phyloP scores from a whole-genome alignment of 805 yeast species.

The Candida ipomoeae region DNA sequence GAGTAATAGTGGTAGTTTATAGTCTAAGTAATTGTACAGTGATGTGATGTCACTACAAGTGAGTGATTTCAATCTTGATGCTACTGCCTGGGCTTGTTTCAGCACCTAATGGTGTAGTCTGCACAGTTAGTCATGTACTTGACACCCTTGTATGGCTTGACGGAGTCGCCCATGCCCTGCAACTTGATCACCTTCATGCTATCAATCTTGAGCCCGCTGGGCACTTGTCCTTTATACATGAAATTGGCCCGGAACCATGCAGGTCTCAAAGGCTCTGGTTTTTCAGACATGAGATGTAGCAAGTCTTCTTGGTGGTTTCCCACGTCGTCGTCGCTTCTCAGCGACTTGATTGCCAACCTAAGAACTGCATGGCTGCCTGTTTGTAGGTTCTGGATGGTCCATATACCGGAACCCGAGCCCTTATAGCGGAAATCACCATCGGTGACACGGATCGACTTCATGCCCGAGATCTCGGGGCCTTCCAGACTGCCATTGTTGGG shows the following conservation, averaged over 20 bases:
- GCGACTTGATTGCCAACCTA: slow-evolving; percentile 47
- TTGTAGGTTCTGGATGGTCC: slow-evolving; percentile 57
- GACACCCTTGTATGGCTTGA: slow-evolving; percentile 87
- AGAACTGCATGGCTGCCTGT: slow-evolving; percentile 67
- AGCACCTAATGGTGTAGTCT: slow-evolving; percentile 45
- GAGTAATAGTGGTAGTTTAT: no score
- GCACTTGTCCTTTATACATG: slow-evolving; percentile 60
- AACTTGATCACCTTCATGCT: slow-evolving; percentile 54
- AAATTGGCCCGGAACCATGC: slow-evolving; percentile 49
- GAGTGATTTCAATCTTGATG: no score
- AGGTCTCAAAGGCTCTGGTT: slow-evolving; percentile 18
- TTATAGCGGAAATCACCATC: slow-evolving; percentile 70
- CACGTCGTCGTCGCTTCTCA: neutral
- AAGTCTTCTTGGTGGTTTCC: neutral
- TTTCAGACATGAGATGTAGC: neutral
- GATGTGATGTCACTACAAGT: no score
- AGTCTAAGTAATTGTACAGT: no score
- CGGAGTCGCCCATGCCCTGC: slow-evolving; percentile 55
- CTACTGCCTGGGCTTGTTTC: neutral
- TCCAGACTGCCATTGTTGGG: slow-evolving; percentile 4
- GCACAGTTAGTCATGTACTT: slow-evolving; percentile 69
- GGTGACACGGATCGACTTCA: slow-evolving; percentile 61
- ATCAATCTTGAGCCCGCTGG: slow-evolving; percentile 71
- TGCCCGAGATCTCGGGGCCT: slow-evolving; percentile 22
- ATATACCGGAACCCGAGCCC: slow-evolving; percentile 51